Conservation (phyloP, 768 basidiomycete genomes). For the Favolaschia claudopus region DNA sequence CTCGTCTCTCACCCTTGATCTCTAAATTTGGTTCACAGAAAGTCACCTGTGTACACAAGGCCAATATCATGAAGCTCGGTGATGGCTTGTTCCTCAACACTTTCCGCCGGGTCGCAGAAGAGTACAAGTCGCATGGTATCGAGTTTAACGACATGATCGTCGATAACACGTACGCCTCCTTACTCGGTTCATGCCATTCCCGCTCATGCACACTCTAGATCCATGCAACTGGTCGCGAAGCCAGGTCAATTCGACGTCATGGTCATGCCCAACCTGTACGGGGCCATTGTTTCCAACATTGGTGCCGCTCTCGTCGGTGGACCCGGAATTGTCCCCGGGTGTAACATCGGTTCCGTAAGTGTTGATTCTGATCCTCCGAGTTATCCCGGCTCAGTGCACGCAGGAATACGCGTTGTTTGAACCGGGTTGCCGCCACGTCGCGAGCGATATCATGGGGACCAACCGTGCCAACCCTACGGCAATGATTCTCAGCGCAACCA, state of each 20-base stretch:
- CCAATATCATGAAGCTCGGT: constrained; percentile 99
- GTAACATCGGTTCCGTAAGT: constrained; percentile 91
- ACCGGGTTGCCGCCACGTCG: constrained; percentile 96
- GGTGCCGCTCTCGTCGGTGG: constrained; percentile 98
- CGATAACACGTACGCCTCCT: constrained; percentile 84
- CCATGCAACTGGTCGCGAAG: constrained; percentile 98
- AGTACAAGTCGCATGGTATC: constrained; percentile 93
- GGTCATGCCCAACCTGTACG: constrained; percentile 99
- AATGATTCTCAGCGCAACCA: constrained; percentile 95
- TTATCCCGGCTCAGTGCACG: constrained; percentile 17
- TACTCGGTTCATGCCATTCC: background rate
- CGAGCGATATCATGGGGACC: constrained; percentile 95
- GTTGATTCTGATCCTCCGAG: background rate
- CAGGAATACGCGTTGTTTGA: constrained; percentile 98
- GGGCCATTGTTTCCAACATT: constrained; percentile 97
- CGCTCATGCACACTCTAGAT: constrained; percentile 53
- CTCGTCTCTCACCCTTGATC: background rate
- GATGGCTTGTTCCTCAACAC: constrained; percentile 99
- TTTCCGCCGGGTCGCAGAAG: constrained; percentile 95
- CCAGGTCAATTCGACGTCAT: constrained; percentile 98
- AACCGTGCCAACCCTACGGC: constrained; percentile 97
- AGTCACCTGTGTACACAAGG: constrained; percentile 99
- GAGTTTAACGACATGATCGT: constrained; percentile 98
- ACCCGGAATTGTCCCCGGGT: constrained; percentile 96
- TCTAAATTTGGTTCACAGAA: constrained; percentile 60